Conservation (phyloP, 2,329 filamentous ascomycete species). For the Diplodia scrobiculata region DNA sequence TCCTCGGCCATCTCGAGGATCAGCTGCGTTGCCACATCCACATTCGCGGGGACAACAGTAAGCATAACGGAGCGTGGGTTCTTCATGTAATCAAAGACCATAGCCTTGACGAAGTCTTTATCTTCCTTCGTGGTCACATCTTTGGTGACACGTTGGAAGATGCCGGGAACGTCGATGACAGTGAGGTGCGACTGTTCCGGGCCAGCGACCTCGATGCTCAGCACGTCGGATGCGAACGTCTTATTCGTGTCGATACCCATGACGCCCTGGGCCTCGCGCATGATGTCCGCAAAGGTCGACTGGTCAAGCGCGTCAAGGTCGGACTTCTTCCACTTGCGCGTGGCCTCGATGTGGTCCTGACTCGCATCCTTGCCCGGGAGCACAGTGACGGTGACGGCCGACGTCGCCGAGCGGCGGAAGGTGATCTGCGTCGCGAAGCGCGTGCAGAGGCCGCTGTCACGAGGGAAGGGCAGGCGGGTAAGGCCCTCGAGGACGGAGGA, state of each 20-base stretch:
- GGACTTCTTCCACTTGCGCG: slow-evolving; percentile 36
- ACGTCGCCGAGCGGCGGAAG: slow-evolving; percentile 40
- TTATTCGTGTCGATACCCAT: slow-evolving; percentile 49
- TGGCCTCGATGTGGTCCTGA: slow-evolving; percentile 31
- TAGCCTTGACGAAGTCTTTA: slow-evolving; percentile 34
- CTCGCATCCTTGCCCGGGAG: slow-evolving; percentile 40
- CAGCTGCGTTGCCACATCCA: slow-evolving; percentile 52
- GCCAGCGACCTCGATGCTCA: slow-evolving; percentile 49
- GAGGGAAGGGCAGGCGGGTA: slow-evolving; percentile 46
- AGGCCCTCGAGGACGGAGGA: slow-evolving; percentile 41
- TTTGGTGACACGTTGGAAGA: slow-evolving; percentile 45
- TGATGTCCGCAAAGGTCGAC: slow-evolving; percentile 32
- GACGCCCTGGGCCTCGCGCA: slow-evolving; percentile 47
- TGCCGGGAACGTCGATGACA: slow-evolving; percentile 52
- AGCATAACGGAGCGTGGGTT: slow-evolving; percentile 40
- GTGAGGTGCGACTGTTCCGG: slow-evolving; percentile 47
- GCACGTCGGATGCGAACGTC: slow-evolving; percentile 48
- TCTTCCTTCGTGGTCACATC: slow-evolving; percentile 34
- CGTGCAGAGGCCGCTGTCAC: slow-evolving; percentile 46
- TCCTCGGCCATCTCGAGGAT: slow-evolving; percentile 49
- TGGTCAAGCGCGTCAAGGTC: slow-evolving; percentile 32
- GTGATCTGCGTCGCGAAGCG: slow-evolving; percentile 53
- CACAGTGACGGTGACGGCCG: slow-evolving; percentile 42
- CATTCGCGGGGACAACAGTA: slow-evolving; percentile 36
- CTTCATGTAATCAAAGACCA: slow-evolving; percentile 38